Evolutionary conservation across 352 stramenopile species (phyloP), one percentile per base, ranked within the genome.

Genomic region (Aphanomyces euteiches): DNA sequence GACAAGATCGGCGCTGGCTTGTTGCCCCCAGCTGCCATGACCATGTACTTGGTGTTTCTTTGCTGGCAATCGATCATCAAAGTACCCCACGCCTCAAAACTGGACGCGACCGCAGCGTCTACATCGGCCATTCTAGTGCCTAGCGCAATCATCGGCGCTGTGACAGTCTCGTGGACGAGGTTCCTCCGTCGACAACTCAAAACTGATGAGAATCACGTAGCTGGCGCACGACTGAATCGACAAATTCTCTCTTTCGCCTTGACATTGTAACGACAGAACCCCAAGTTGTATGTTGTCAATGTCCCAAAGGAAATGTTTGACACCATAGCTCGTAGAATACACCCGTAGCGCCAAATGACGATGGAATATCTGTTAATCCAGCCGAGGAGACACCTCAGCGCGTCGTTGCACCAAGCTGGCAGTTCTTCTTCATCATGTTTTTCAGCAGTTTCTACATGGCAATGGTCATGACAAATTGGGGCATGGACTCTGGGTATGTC

Each of bases 401-500:
- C 57, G 84, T 13, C 73, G 83, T 41, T 45, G 69, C 4, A 73
- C 79, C 4, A 91, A 97, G 65, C 89, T 98, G 93, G 92, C 96
- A 97, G 75, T 94, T 98, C 65, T 97, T 98, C 75, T 77, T 88
- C 47, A 93, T 98, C 78, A 90, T 98, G 74, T 83, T 85, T 47
- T 75, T 97, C 43, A 83, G 96, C 7, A 89, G 82, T 37, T 88
- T 97, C 57, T 98, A 96, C 87, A 96, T 96, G 86, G 79, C 90
- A 2, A 98, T 98, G 93, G 87, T 95, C 39, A 83, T 99, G 48
- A 98, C 95, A 8, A 90, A 96, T 74, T 99, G 95, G 94, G 90
- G 96, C 57, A 90, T 88, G 3, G 88, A 92, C 28, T 72, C 93
- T 63, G 79, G 77, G 70, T 85, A 81, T 15, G 3, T 47, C 7